phyloP scores from a whole-genome alignment of 1,284 basidiomycete genomes.

The Ceratobasidium sp. region DNA sequence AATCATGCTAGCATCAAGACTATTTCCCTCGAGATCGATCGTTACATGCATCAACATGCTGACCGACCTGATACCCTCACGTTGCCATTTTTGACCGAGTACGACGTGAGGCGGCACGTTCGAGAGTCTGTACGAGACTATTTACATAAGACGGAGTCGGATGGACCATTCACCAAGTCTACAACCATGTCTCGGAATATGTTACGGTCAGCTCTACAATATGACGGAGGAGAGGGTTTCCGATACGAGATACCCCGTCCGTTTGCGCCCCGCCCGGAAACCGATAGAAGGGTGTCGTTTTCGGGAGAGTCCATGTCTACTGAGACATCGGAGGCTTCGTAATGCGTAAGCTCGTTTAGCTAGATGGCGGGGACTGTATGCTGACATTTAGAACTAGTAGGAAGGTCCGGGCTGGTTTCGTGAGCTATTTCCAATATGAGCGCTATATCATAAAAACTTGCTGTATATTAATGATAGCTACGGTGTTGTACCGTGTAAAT shows the following conservation, averaged over 20 bases:
- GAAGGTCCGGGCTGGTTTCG: no score
- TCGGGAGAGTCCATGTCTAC: no score
- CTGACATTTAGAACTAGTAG: no score
- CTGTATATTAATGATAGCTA: no score
- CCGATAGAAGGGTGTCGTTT: no score
- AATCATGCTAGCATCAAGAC: constrained; percentile 24
- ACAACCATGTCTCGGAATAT: constrained; percentile 4
- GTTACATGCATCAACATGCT: constrained; percentile 2
- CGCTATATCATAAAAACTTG: no score
- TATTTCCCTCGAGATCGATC: constrained; percentile 15
- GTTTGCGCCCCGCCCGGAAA: background rate
- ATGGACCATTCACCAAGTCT: constrained; percentile 19
- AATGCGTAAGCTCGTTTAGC: no score
- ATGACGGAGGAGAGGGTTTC: constrained; percentile 27
- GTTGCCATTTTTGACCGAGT: background rate
- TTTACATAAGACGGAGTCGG: constrained; percentile 5
- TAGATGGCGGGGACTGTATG: no score
- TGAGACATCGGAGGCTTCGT: no score
- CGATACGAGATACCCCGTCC: constrained; percentile 16
- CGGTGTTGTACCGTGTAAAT: no score
- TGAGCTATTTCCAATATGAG: no score
- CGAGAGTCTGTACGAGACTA: constrained; percentile 11
- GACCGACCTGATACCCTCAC: background rate
- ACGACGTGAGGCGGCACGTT: constrained; percentile 30
- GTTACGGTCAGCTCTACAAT: constrained; percentile 1